Conservation (phyloP, 2,329 filamentous ascomycete genomes). For the Claviceps citrina region DNA sequence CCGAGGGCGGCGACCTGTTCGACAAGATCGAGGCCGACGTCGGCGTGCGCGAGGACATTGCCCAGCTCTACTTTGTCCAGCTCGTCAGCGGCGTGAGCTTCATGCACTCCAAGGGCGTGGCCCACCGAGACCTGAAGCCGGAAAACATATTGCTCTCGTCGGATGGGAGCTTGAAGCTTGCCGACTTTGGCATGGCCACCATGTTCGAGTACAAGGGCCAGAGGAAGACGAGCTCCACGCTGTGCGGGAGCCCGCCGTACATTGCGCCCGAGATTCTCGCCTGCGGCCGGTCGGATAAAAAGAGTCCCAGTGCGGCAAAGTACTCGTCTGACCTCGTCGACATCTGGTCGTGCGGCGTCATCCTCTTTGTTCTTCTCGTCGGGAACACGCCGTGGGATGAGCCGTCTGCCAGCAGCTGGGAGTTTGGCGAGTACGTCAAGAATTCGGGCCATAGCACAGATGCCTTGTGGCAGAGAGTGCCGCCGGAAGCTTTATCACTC, state of each 20-base stretch:
- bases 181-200: conserved; percentile 91
- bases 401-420: conserved; percentile 71
- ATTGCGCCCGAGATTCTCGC: conserved; percentile 82
- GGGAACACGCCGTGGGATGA: conserved; percentile 98
- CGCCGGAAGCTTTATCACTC: conserved; percentile 58
- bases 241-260: conserved; percentile 92
- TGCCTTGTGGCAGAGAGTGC: conserved; percentile 69
- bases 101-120: conserved; percentile 91
- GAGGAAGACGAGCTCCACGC: conserved; percentile 67
- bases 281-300: conserved; percentile 33
- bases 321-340: conserved; percentile 73
- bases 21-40: conserved; percentile 99
- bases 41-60: conserved; percentile 85
- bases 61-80: conserved; percentile 91
- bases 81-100: conserved; percentile 80
- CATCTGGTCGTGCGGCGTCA: conserved; percentile 94
- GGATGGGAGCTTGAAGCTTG: conserved; percentile 78
- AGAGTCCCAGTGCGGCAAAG: conserved; percentile 34
- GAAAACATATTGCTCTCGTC: conserved; percentile 87
- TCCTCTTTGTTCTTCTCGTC: conserved; percentile 88
- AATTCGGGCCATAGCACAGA: conserved; percentile 71
- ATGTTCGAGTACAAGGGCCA: conserved; percentile 82
- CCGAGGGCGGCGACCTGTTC: conserved; percentile 88
- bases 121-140: conserved; percentile 81
- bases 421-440: conserved; percentile 75